Evolutionary conservation across 495 filamentous ascomycete genomes (phyloP), one percentile per base, ranked within the genome.

Genomic region (Xylaria intraflava): DNA sequence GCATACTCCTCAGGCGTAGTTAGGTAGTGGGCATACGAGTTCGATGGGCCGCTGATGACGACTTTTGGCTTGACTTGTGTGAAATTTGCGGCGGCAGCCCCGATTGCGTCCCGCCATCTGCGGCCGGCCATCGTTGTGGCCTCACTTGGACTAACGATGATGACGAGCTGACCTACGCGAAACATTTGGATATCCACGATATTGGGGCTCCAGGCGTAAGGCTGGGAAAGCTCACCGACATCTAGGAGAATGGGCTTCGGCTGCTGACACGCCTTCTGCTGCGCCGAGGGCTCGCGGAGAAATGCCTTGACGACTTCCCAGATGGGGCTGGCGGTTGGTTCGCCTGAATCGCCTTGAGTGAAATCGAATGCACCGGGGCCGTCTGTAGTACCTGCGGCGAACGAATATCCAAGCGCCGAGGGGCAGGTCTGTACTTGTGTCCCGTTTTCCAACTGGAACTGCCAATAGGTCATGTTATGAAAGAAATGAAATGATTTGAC

Each of bases 81-180:
- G 12, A 69, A 19, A 1, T 49, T 51, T 1, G 62, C 53, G 2
- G 76, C 76, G 5, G 73, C 81, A 6, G 75, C 68, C 20, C 80
- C 74, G 40, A 96, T 78, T 14, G 89, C 86, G 46, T 81, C 78
- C 63, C 83, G 84, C 93, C 93, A 98, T 20, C 93, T 80, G 11
- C 93, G 83, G 0, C 93, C 93, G 9, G 89, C 81, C 93, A 98
- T 98, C 19, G 93, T 96, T 0, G 88, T 91, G 0, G 87, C 89
- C 72, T 96, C 92, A 43, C 88, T 87, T 2, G 91, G 87, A 10
- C 83, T 86, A 31, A 96, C 75, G 56, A 97, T 83, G 57, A 97
- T 86, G 59, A 95, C 76, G 46, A 98, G 74, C 62, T 95, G 89
- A 16, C 93, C 93, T 3, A 95, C 87, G 41, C 93, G 87, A n/a